Evolutionary conservation across 441 rosid species (phyloP), one percentile per base, ranked within the genome.

Genomic region (Omphalea diandra): DNA sequence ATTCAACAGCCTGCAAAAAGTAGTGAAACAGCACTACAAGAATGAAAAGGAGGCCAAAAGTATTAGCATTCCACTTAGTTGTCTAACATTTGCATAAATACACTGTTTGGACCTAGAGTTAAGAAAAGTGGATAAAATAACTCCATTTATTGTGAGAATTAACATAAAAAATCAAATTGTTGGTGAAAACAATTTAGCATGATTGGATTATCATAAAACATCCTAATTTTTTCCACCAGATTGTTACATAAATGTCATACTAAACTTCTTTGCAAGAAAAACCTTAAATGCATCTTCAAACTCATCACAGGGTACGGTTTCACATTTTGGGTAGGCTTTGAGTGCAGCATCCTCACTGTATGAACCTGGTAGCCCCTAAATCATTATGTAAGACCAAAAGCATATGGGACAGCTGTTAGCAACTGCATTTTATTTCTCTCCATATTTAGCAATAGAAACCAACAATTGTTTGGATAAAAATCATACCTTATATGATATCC

Each of bases 241-340:
- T 44, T 29, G 26, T 7, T 27, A 24, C 22, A 22, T 26, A 56
- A 40, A 11, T 71, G 53, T 27, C 60, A 55, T 27, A 10, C 46
- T 53, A 43, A 24, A 49, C 15, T 41, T 35, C 8, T 17, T 12
- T 2, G 29, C 0, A 20, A 27, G 29, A 32, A 63, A 10, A 56
- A 87, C 87, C 91, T 87, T 85, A 70, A 87, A 87, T 31, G 87
- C 81, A 68, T 84, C 88, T 71, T 87, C 91, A 59, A 70, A 83
- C 47, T 84, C 86, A 41, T 73, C 77, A 65, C 91, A 82, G 44
- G 89, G 86, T 29, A 87, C 83, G 54, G 89, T 80, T 76, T 84
- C 79, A 73, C 86, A 83, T 36, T 80, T 76, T 11, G 91, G 87
- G 71, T 85, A 85, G 57, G 88, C 87, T 72, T 87, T 87, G 18